Evolutionary conservation across 495 filamentous ascomycete species (phyloP).

Genomic region (Corynascus novoguineensis): DNA sequence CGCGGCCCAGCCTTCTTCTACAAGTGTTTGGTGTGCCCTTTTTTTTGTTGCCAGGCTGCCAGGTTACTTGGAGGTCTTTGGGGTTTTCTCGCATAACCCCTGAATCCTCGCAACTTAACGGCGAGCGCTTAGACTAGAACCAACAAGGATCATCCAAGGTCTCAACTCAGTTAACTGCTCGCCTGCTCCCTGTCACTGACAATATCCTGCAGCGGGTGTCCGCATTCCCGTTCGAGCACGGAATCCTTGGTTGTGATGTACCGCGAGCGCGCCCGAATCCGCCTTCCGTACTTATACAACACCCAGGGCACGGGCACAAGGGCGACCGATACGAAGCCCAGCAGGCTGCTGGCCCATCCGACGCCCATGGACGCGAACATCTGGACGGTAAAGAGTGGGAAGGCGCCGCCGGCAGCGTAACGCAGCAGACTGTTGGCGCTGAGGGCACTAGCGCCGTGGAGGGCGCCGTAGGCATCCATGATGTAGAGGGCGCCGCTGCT

Average conservation of each 20-base stretch:
- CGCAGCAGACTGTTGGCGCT: constrained; percentile 60
- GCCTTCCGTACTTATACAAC: constrained; percentile 42
- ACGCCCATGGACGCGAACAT: constrained; percentile 33
- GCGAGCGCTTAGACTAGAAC: too few species aligned
- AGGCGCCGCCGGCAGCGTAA: constrained; percentile 54
- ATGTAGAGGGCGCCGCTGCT: constrained; percentile 43
- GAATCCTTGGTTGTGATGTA: constrained; percentile 23
- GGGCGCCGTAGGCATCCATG: constrained; percentile 52
- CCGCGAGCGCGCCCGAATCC: constrained; percentile 39
- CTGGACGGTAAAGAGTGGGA: constrained; percentile 57
- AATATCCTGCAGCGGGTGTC: too few species aligned
- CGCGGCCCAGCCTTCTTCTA: too few species aligned
- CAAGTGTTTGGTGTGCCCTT: too few species aligned
- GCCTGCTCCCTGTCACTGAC: too few species aligned
- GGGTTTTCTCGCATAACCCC: too few species aligned
- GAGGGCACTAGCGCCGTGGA: constrained; percentile 53
- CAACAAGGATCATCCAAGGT: too few species aligned
- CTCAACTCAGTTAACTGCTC: too few species aligned
- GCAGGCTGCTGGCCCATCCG: constrained; percentile 53
- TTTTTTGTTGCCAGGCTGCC: too few species aligned
- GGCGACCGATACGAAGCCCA: constrained; percentile 52
- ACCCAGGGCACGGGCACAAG: constrained; percentile 55
- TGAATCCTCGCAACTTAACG: too few species aligned
- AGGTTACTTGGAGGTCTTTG: too few species aligned
- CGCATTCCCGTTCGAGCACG: too few species aligned